Conservation (phyloP, 768 basidiomycete genomes). For the Boletus fagicola region DNA sequence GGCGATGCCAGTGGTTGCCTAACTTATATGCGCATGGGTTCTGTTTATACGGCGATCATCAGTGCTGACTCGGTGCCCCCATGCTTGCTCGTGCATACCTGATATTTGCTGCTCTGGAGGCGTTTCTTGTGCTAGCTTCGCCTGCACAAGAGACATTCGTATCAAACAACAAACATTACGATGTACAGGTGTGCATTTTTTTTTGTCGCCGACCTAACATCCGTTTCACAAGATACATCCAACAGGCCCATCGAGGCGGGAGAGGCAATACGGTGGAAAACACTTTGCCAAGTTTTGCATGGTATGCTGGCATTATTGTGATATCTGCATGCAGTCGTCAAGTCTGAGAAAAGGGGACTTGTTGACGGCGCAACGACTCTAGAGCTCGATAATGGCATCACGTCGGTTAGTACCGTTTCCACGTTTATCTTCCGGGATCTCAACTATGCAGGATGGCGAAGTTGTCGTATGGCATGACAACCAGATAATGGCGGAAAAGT, state of each 20-base stretch:
- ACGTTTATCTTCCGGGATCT: background rate
- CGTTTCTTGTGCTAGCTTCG: conserved; percentile 21
- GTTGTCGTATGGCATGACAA: conserved; percentile 84
- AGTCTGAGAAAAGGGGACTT: conserved; percentile 51
- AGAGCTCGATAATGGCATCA: conserved; percentile 77
- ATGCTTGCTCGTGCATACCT: conserved; percentile 20
- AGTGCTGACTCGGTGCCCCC: background rate
- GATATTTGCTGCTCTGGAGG: background rate
- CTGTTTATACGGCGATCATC: background rate
- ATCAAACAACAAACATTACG: conserved; percentile 38
- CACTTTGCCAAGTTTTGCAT: conserved; percentile 72
- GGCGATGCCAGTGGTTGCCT: background rate
- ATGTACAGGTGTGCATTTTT: conserved; percentile 44
- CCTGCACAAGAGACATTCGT: conserved; percentile 30
- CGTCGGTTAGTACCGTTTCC: conserved; percentile 44
- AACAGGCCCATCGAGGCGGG: conserved; percentile 71
- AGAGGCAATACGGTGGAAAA: conserved; percentile 75
- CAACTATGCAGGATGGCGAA: conserved; percentile 56
- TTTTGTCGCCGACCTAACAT: background rate
- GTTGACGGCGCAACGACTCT: conserved; percentile 74
- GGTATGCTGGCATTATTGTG: conserved; percentile 39
- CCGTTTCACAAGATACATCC: conserved; percentile 3
- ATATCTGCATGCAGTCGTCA: conserved; percentile 11
- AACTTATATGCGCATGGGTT: background rate
- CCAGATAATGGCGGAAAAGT: conserved; percentile 59